Conservation (phyloP, 2,329 filamentous ascomycete species). For the Penicillium psychrosexuale region DNA sequence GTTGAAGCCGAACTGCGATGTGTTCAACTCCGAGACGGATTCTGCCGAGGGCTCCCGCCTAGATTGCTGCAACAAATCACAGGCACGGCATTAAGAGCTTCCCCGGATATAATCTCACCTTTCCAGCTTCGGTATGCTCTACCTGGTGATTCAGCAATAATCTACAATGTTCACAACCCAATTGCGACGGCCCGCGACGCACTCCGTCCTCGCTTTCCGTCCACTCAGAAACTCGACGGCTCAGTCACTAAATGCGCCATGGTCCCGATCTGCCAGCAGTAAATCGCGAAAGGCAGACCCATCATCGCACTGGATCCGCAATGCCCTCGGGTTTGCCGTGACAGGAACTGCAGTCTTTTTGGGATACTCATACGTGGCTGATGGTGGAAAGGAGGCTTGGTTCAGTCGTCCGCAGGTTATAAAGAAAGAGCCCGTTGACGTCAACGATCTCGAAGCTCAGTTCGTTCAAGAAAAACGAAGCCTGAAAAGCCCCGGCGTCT, state of each 20-base stretch:
- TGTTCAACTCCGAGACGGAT: slow-evolving; percentile 30
- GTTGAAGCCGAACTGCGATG: slow-evolving; percentile 12
- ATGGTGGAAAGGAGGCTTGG: slow-evolving; percentile 17
- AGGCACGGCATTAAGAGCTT: slow-evolving; percentile 12
- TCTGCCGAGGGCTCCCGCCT: slow-evolving; percentile 36
- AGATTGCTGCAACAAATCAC: slow-evolving; percentile 27
- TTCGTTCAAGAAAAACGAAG: slow-evolving; percentile 84
- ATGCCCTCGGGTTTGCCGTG: slow-evolving; percentile 31
- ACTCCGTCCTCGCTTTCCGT: slow-evolving; percentile 21
- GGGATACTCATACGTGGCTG: slow-evolving; percentile 31
- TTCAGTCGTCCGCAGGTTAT: slow-evolving; percentile 16
- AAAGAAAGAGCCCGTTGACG: slow-evolving; percentile 22
- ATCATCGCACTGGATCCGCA: slow-evolving; percentile 30
- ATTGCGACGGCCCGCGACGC: slow-evolving; percentile 24
- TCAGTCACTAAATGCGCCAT: slow-evolving; percentile 21
- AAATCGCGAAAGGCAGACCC: slow-evolving; percentile 15
- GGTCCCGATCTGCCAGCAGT: slow-evolving; percentile 32
- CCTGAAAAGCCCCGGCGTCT: slow-evolving; percentile 79
- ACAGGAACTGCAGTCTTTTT: slow-evolving; percentile 32
- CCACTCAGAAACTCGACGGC: slow-evolving; percentile 16
- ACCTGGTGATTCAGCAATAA: neutral
- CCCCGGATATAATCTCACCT: slow-evolving; percentile 9
- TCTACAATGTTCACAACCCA: slow-evolving; percentile 30
- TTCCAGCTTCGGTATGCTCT: slow-evolving; percentile 1
- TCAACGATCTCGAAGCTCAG: slow-evolving; percentile 74